Base-by-base conservation (phyloP, 208 protist species). In the Leishmania arabica region DNA sequence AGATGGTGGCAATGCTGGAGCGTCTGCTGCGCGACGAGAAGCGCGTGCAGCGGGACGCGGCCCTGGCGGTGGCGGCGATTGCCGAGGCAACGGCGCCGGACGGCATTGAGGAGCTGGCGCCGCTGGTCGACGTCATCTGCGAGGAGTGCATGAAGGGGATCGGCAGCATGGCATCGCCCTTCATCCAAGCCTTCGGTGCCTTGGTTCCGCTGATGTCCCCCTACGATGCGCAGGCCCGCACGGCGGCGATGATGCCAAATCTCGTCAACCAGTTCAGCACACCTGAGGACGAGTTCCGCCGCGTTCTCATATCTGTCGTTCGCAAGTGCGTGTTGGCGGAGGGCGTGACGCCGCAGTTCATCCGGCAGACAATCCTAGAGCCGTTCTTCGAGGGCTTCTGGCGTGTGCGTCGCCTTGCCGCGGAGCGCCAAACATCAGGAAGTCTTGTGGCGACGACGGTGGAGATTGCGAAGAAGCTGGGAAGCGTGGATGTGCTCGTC, bases 141-240 rank as follows among this genome's bases (percentile, higher is more conserved):
- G 97, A 99, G 65, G 99, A 99, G 86, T 95, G 92, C 73, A 86
- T 93, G 62, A 83, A 92, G 49, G 97, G 99, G 34, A 95, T 98
- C 53, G 99, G 99, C 73, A 99, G 98, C 88, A 97, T 91, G 17
- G 89, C 99, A 4, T 99, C 95, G 21, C 96, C 99, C 1, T 99
- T 99, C 89, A 89, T 99, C n/a, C 98, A 99, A 82, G 99, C 99
- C 27, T 99, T 99, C 85, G 99, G 99, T 62, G 98, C 96, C 75
- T 96, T 99, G 73, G 99, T 99, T 65, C 98, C 99, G 51, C 95
- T 99, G 45, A 99, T 99, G 99, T 98, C 99, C 21, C 90, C 98
- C 9, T 95, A 99, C 73, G 95, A 99, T 78, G 99, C 99, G 17
- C 91, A 94, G 58, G 95, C 96, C 74, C 99, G 99, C 86, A 99